Percentiles rank a stretch among this genome's conserved stretches.
These are phyloP conservation scores for Hypoxylon sp. DNA, from an alignment of 2,329 filamentous ascomycete species.

Conservation along the genomic window DNA sequence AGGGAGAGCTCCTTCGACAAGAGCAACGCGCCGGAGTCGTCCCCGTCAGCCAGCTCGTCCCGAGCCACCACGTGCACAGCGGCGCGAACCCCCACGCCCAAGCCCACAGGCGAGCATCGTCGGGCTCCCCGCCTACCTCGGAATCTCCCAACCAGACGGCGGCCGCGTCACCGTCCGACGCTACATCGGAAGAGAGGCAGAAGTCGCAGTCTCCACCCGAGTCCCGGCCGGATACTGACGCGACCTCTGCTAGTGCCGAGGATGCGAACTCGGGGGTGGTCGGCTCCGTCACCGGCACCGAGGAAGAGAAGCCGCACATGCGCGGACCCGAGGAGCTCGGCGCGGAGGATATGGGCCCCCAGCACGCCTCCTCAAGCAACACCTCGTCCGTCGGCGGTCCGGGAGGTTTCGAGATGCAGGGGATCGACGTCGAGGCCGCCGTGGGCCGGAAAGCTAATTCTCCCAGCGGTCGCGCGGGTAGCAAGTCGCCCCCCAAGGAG, in stretches of 20 bases:
- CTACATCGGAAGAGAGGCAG: constrained; percentile 22
- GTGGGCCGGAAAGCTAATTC: constrained; percentile 59
- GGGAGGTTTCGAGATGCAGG: constrained; percentile 57
- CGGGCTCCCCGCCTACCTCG: constrained; percentile 14
- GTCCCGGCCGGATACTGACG: not conserved
- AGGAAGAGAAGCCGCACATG: constrained; percentile 77
- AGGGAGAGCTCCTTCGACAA: constrained; percentile 85
- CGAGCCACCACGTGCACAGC: constrained; percentile 48
- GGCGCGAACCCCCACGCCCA: constrained; percentile 36
- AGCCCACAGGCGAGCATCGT: constrained; percentile 22
- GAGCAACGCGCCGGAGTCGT: constrained; percentile 85
- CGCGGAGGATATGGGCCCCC: constrained; percentile 84
- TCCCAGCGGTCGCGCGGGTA: constrained; percentile 15
- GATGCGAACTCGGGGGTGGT: constrained; percentile 36
- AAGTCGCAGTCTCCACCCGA: constrained; percentile 24
- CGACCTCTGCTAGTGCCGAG: constrained; percentile 2
- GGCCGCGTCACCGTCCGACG: not conserved
- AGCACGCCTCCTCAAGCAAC: constrained; percentile 53
- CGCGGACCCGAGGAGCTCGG: constrained; percentile 86
- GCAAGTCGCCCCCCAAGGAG: constrained; percentile 20
- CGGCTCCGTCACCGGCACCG: constrained; percentile 47
- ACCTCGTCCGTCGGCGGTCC: constrained; percentile 50
- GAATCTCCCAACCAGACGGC: constrained; percentile 1
- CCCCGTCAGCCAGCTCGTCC: constrained; percentile 67
- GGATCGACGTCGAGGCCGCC: constrained; percentile 67